These are phyloP conservation scores for Hemileccinum impolitum DNA, from an alignment of 768 basidiomycete species.

Conservation along the genomic window DNA sequence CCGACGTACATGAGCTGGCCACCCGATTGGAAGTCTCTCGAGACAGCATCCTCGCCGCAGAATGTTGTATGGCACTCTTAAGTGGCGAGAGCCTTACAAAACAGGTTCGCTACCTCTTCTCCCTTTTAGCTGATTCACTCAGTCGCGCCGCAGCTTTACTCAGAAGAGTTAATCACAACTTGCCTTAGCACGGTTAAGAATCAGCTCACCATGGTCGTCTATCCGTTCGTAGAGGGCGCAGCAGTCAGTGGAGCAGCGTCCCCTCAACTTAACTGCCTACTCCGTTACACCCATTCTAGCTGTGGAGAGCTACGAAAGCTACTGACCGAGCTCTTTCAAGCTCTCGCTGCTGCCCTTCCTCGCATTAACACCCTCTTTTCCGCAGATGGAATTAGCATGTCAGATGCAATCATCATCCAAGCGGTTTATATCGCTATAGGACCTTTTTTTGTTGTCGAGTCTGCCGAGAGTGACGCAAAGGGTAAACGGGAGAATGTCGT, in stretches of 20 bases:
- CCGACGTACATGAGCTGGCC: conserved; percentile 49
- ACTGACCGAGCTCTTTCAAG: conserved; percentile 69
- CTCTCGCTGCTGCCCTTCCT: conserved; percentile 66
- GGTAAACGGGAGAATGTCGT: conserved; percentile 56
- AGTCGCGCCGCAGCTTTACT: conserved; percentile 63
- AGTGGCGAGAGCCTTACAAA: conserved; percentile 79
- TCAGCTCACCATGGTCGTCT: conserved; percentile 73
- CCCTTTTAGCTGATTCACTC: neutral
- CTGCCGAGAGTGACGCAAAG: conserved; percentile 52
- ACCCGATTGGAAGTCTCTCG: conserved; percentile 56
- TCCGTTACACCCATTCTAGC: conserved; percentile 38
- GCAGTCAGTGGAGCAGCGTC: conserved; percentile 40
- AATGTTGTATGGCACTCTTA: conserved; percentile 77
- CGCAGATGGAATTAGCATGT: conserved; percentile 67
- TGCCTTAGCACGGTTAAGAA: conserved; percentile 79
- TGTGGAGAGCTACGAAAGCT: conserved; percentile 42
- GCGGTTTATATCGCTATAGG: conserved; percentile 91
- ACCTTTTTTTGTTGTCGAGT: conserved; percentile 88
- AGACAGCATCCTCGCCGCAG: conserved; percentile 78
- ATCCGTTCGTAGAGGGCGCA: conserved; percentile 80
- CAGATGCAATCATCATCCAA: conserved; percentile 88
- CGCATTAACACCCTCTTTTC: conserved; percentile 72
- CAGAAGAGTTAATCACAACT: conserved; percentile 85
- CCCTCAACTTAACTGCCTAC: conserved; percentile 51
- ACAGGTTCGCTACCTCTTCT: conserved; percentile 52